Percentiles rank a stretch among this genome's conserved stretches.
Conservation (phyloP, 2,329 filamentous ascomycete species). For the Bipolaris victoriae region DNA sequence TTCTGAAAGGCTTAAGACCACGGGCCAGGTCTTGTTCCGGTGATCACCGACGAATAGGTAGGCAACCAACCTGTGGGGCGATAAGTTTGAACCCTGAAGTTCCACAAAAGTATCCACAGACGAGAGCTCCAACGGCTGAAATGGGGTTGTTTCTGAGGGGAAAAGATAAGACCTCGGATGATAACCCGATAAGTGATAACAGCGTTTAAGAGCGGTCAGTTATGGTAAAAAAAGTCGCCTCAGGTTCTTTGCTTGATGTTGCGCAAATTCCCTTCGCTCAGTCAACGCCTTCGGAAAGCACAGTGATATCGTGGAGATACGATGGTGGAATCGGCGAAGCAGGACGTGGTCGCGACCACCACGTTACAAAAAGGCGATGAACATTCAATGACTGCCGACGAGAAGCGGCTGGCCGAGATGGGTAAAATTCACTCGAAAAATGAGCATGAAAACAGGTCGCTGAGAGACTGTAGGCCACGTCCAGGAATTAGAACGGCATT, state of each 20-base stretch:
- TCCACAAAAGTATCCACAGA: background rate
- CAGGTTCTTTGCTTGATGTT: background rate
- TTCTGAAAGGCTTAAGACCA: background rate
- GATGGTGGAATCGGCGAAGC: too few species aligned
- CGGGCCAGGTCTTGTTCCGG: background rate
- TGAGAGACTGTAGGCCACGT: slow-evolving; percentile 8
- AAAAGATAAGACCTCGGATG: background rate
- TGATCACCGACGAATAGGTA: background rate
- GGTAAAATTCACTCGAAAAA: background rate
- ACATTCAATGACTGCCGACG: slow-evolving; percentile 7
- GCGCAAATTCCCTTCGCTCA: background rate
- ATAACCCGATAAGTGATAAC: background rate
- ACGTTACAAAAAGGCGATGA: background rate
- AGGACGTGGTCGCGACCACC: background rate
- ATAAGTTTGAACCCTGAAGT: background rate
- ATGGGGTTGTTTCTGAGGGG: background rate
- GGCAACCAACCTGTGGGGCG: background rate
- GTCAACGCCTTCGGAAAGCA: background rate
- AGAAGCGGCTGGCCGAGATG: slow-evolving; percentile 16
- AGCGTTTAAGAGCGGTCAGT: background rate
- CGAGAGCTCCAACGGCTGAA: background rate
- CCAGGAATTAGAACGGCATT: slow-evolving; percentile 17
- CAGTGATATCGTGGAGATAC: too few species aligned
- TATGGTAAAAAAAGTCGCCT: background rate
- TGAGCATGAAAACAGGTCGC: background rate